phyloP scores from a whole-genome alignment of 2,329 filamentous ascomycete genomes.

The Alternaria conjuncta region DNA sequence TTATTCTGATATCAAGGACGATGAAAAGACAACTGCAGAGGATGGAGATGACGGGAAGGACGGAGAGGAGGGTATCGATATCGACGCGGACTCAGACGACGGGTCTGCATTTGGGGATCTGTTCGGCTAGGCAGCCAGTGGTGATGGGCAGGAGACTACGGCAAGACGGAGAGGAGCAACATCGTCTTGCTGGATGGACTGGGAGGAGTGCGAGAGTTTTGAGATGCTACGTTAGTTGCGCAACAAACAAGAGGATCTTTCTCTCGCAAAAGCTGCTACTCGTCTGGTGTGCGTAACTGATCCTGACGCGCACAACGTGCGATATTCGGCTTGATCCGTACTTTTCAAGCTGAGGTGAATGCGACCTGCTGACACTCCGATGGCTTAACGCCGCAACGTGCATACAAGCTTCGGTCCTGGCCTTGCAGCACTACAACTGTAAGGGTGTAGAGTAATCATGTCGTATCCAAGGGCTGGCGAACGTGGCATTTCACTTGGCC shows the following conservation, averaged over 20 bases:
- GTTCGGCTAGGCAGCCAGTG: not conserved
- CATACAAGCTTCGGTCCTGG: not conserved
- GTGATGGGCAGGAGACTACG: accelerated
- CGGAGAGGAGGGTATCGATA: constrained; percentile 9
- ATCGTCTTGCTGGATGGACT: not conserved
- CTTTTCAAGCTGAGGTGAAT: not conserved
- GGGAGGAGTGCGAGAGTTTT: not conserved
- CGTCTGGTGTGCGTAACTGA: not conserved
- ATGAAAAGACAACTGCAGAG: not conserved
- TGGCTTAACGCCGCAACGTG: not conserved
- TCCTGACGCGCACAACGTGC: not conserved
- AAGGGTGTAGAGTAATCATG: not conserved
- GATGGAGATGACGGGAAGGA: constrained; percentile 4
- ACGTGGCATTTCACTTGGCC: not conserved
- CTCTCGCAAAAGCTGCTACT: not conserved
- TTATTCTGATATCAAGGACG: not conserved
- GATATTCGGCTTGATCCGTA: not conserved
- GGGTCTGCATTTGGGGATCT: not conserved
- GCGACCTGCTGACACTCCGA: not conserved
- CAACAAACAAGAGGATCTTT: not conserved
- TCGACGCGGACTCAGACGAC: constrained; percentile 12
- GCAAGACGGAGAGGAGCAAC: accelerated
- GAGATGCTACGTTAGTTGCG: not conserved
- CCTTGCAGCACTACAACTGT: not conserved
- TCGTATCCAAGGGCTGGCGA: not conserved